phyloP scores from a whole-genome alignment of 179 eudicot genomes.

The Nepenthes alata region DNA sequence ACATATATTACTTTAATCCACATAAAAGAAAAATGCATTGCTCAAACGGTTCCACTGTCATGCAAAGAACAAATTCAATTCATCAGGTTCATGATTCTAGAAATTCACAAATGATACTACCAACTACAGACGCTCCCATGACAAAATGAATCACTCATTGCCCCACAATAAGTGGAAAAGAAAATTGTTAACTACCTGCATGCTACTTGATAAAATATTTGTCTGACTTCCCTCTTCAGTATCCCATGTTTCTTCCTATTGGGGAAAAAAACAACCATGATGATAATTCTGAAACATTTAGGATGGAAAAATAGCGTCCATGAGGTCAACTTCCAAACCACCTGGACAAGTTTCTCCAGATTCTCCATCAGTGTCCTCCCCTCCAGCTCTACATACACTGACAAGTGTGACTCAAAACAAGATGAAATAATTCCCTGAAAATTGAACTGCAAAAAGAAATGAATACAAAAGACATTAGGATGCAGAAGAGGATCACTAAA shows the following conservation, averaged over 20 bases:
- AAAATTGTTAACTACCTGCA: constrained; percentile 48
- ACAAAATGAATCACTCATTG: neutral
- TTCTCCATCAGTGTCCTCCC: constrained; percentile 93
- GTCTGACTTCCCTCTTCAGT: constrained; percentile 96
- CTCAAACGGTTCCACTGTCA: too few relatives aligned
- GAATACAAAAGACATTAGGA: neutral
- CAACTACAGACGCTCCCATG: too few relatives aligned
- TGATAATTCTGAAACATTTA: constrained; percentile 1
- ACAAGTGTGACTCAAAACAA: constrained; percentile 90
- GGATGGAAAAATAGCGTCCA: neutral
- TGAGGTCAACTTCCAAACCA: constrained; percentile 11
- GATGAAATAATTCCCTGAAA: constrained; percentile 93
- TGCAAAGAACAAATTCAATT: too few relatives aligned
- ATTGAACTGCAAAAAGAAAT: constrained; percentile 61
- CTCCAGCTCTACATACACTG: constrained; percentile 85
- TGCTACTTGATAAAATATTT: constrained; percentile 90
- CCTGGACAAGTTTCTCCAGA: constrained; percentile 97
- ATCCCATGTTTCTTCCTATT: constrained; percentile 97
- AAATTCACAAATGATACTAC: too few relatives aligned
- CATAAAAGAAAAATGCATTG: too few relatives aligned
- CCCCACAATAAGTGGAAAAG: neutral
- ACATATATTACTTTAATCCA: too few relatives aligned
- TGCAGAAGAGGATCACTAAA: neutral
- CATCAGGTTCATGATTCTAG: too few relatives aligned
- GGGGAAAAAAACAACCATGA: neutral